A percentile compares a stretch with the other conserved stretches of the same genome.
phyloP scores from a whole-genome alignment of 805 yeast species.

The Lachancea meyersii region DNA sequence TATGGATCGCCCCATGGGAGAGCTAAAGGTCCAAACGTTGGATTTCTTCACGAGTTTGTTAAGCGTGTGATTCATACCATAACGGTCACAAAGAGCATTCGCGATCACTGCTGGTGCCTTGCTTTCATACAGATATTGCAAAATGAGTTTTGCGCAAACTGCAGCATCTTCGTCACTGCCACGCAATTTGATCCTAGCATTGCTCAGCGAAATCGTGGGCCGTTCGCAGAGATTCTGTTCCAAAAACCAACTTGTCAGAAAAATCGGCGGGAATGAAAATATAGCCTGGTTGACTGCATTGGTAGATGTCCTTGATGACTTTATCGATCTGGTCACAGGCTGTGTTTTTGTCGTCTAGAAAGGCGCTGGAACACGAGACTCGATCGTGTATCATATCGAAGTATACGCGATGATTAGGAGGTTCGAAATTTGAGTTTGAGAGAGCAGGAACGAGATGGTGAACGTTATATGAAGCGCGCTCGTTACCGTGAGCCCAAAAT shows the following conservation, averaged over 20 bases:
- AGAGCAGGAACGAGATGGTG: constrained; percentile 59
- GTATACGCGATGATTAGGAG: constrained; percentile 64
- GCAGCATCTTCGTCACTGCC: background rate
- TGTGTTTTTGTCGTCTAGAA: constrained; percentile 38
- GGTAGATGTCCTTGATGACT: constrained; percentile 50
- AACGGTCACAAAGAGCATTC: constrained; percentile 66
- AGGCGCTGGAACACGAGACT: constrained; percentile 51
- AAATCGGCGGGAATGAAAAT: constrained; percentile 71
- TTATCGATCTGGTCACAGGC: constrained; percentile 58
- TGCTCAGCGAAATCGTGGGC: constrained; percentile 17
- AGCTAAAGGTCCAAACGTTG: constrained; percentile 49
- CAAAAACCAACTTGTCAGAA: constrained; percentile 43
- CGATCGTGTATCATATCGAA: constrained; percentile 52
- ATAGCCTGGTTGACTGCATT: constrained; percentile 72
- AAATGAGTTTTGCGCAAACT: constrained; percentile 31
- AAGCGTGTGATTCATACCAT: constrained; percentile 40
- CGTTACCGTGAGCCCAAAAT: constrained; percentile 2
- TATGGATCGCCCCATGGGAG: constrained; percentile 65
- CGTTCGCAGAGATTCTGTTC: constrained; percentile 21
- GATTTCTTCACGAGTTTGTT: constrained; percentile 41
- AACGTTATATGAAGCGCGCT: constrained; percentile 29
- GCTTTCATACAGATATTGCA: constrained; percentile 46
- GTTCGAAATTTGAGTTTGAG: constrained; percentile 37
- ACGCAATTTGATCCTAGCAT: background rate
- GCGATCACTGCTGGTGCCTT: constrained; percentile 60